phyloP scores from a whole-genome alignment of 1,284 basidiomycete genomes.

The Apiotrichum akiyoshidainum region DNA sequence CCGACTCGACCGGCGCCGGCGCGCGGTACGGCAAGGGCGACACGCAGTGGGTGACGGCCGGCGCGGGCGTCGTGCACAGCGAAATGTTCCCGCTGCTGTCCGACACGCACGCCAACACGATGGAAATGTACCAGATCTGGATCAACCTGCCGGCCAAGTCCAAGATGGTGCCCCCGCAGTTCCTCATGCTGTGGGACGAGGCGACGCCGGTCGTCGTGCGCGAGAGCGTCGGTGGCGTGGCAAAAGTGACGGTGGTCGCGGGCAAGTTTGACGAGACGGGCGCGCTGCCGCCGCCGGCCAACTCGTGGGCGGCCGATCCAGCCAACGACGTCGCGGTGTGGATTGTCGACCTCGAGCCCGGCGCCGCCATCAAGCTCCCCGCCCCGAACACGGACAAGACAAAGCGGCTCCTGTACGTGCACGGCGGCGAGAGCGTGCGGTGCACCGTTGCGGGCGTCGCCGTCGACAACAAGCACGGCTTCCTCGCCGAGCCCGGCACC shows the following conservation, averaged over 20 bases:
- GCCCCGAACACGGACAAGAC: slow-evolving; percentile 10
- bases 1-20: slow-evolving; percentile 18
- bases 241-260: slow-evolving; percentile 11
- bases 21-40: slow-evolving; percentile 59
- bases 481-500: slow-evolving; percentile 2
- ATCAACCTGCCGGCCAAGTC: slow-evolving; percentile 18
- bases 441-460: slow-evolving; percentile 14
- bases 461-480: slow-evolving; percentile 8
- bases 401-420: slow-evolving; percentile 18
- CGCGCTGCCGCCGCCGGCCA: slow-evolving; percentile 9
- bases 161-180: slow-evolving; percentile 16
- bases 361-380: slow-evolving; percentile 15
- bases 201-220: slow-evolving; percentile 11
- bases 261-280: slow-evolving; percentile 15
- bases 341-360: slow-evolving; percentile 17
- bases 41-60: slow-evolving; percentile 93
- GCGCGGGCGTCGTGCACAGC: slow-evolving; percentile 64
- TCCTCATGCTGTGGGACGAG: slow-evolving; percentile 19
- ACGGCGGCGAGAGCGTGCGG: slow-evolving; percentile 9
- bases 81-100: slow-evolving; percentile 60
- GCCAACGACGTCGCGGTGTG: slow-evolving; percentile 18
- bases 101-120: slow-evolving; percentile 8
- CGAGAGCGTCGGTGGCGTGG: slow-evolving; percentile 9
- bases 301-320: slow-evolving; percentile 16
- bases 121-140: slow-evolving; percentile 21